Evolutionary conservation across 495 filamentous ascomycete species (phyloP).

Genomic region (Aspergillus panamensis): DNA sequence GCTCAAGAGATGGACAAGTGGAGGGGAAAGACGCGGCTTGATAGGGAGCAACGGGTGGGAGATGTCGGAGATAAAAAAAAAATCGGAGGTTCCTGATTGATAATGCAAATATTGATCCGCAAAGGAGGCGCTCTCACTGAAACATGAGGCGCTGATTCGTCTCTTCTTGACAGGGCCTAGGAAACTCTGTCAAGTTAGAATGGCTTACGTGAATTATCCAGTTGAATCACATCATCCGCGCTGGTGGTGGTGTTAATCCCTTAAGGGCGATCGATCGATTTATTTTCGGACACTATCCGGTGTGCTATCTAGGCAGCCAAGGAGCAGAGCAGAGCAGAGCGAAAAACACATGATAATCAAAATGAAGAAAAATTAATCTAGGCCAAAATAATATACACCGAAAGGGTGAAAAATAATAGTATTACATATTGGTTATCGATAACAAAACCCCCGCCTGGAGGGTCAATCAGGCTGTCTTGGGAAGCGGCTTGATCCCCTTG

Average conservation of each 20-base stretch:
- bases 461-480: constrained; percentile 19
- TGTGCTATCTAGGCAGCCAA: constrained; percentile 1
- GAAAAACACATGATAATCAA: not conserved
- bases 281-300: not conserved
- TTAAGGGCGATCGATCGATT: not conserved
- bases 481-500: constrained; percentile 86
- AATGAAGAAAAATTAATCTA: not conserved
- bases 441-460: constrained; percentile 2
- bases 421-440: not conserved
- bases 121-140: not conserved
- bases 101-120: not conserved
- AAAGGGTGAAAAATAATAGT: not conserved
- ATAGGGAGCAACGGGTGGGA: constrained; percentile 7
- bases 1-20: constrained; percentile 6
- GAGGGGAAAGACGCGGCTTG: constrained; percentile 7
- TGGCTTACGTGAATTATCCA: not conserved
- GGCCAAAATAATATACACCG: constrained; percentile 4
- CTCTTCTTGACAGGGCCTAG: not conserved
- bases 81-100: constrained; percentile 2
- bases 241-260: constrained; percentile 14
- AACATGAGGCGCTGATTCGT: not conserved
- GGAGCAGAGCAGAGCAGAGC: no score
- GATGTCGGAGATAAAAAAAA: constrained; percentile 16
- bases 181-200: not conserved
- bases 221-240: constrained; percentile 24